Evolutionary conservation across 2,329 filamentous ascomycete species (phyloP).

Genomic region (Beauveria australis): DNA sequence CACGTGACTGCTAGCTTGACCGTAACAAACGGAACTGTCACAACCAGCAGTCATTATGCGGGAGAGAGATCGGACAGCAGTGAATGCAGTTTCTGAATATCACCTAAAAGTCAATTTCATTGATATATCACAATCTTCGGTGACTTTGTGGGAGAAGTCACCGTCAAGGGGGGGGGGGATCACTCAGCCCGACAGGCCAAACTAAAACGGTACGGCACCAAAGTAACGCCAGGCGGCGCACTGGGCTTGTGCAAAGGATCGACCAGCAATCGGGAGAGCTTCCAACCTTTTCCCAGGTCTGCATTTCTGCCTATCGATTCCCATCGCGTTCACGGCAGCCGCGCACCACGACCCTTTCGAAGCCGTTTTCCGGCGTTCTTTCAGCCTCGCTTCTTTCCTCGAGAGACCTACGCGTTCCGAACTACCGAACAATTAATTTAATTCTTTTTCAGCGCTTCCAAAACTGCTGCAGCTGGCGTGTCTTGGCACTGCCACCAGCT

Average conservation of each 20-base stretch:
- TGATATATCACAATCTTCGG: background rate
- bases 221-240: background rate
- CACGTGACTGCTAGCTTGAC: conserved; percentile 6
- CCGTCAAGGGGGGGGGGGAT: background rate
- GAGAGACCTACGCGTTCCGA: background rate
- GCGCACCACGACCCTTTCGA: background rate
- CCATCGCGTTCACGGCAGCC: conserved; percentile 1
- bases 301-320: conserved; percentile 1
- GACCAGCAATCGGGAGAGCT: conserved; percentile 1
- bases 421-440: background rate
- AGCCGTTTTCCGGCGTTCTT: background rate
- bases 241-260: background rate
- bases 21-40: background rate
- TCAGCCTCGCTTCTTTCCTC: background rate
- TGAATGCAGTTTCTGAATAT: background rate
- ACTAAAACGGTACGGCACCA: background rate
- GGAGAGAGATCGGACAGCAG: background rate
- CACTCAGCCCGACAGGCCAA: background rate
- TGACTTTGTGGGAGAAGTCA: background rate
- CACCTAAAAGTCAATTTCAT: background rate
- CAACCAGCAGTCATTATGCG: background rate
- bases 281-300: conserved; percentile 2
- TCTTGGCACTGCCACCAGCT: background rate
- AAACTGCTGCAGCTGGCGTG: background rate
- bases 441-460: background rate